A percentile compares a stretch with the other conserved stretches of the same genome.
phyloP scores from a whole-genome alignment of 164 flowering plant genomes.

The Kingdonia uniflora region DNA sequence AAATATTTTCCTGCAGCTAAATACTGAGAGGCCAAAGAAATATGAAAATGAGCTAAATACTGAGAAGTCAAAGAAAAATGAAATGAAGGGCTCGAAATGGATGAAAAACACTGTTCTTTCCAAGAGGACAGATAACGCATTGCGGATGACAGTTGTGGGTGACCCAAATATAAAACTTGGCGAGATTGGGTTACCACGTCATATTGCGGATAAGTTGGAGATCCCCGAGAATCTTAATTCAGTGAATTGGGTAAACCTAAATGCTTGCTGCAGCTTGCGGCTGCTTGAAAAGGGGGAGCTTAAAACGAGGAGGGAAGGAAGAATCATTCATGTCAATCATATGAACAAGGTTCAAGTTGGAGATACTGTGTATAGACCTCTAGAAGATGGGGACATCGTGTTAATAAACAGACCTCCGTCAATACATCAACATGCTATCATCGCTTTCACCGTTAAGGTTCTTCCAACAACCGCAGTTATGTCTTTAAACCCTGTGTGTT shows the following conservation, averaged over 20 bases:
- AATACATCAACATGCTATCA: conserved; percentile 77
- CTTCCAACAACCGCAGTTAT: conserved; percentile 54
- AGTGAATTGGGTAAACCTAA: conserved; percentile 47
- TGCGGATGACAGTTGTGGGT: conserved; percentile 86
- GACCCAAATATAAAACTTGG: conserved; percentile 64
- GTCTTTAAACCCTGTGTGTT: conserved; percentile 74
- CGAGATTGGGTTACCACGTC: conserved; percentile 76
- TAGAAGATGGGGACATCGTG: conserved; percentile 68
- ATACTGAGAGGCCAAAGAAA: conserved; percentile 23
- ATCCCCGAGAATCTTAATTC: conserved; percentile 47
- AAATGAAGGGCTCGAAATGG: conserved; percentile 45
- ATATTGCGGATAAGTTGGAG: conserved; percentile 51
- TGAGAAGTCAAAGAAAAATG: conserved; percentile 21
- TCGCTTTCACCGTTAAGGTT: conserved; percentile 57
- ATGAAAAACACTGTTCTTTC: conserved; percentile 72
- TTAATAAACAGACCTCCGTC: conserved; percentile 91
- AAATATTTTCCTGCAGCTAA: conserved; percentile 34
- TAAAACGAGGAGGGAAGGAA: conserved; percentile 39
- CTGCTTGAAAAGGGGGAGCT: conserved; percentile 41
- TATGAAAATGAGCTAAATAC: conserved; percentile 10
- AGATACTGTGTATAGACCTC: conserved; percentile 45
- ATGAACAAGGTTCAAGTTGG: conserved; percentile 35
- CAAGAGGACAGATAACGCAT: conserved; percentile 58
- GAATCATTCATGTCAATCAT: conserved; percentile 15
- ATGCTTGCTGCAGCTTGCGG: conserved; percentile 19